phyloP scores from a whole-genome alignment of 2,329 filamentous ascomycete genomes.

The Pseudogymnoascus sp. region DNA sequence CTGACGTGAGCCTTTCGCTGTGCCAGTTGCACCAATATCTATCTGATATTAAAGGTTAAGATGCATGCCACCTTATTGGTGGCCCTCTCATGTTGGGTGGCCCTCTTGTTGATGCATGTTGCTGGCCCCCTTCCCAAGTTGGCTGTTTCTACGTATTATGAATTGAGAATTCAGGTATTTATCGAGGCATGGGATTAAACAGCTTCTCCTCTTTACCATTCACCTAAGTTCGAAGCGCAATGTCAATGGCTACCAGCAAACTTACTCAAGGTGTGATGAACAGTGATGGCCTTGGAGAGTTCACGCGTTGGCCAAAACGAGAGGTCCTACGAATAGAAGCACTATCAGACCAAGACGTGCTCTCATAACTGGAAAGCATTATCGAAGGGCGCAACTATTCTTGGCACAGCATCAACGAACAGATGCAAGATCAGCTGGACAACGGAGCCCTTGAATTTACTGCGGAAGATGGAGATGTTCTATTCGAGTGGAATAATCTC shows the following conservation, averaged over 20 bases:
- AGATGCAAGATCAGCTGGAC: slow-evolving; percentile 14
- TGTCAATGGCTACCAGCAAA: not conserved
- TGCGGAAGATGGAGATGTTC: slow-evolving; percentile 12
- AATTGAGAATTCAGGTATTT: too few relatives aligned
- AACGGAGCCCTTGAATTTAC: slow-evolving; percentile 15
- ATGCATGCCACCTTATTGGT: too few relatives aligned
- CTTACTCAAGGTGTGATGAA: not conserved
- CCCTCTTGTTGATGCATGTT: too few relatives aligned
- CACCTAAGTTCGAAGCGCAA: too few relatives aligned
- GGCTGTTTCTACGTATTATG: too few relatives aligned
- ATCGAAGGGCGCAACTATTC: slow-evolving; percentile 15
- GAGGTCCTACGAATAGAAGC: slow-evolving; percentile 13
- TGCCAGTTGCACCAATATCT: too few relatives aligned
- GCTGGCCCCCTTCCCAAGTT: too few relatives aligned
- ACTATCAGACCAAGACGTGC: slow-evolving; percentile 13
- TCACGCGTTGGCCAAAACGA: slow-evolving; percentile 10
- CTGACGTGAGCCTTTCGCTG: too few relatives aligned
- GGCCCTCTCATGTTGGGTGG: too few relatives aligned
- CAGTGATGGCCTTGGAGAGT: not conserved
- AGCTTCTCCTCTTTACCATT: not conserved
- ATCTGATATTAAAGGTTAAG: too few relatives aligned
- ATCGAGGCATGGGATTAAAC: too few relatives aligned
- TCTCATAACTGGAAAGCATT: slow-evolving; percentile 13
- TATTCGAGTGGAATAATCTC: slow-evolving; percentile 18
- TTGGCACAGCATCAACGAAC: slow-evolving; percentile 16